These are phyloP conservation scores for Plasmodium falciparum DNA, from an alignment of 169 alveolate genomes.

Conservation along the genomic window DNA sequence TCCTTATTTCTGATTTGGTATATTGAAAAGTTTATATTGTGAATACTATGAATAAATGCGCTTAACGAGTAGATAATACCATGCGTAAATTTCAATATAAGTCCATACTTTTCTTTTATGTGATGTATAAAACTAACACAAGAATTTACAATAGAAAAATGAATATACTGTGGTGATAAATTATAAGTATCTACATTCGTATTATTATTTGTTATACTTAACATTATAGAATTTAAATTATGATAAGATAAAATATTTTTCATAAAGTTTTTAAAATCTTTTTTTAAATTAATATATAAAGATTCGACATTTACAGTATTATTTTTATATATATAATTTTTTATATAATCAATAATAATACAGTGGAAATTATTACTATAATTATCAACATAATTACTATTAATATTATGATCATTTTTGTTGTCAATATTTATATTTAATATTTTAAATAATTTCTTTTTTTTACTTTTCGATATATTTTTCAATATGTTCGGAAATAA, in stretches of 20 bases:
- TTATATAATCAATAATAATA: neutral
- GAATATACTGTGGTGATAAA: constrained; percentile 1
- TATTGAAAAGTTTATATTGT: constrained; percentile 18
- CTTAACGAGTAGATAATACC: constrained; percentile 12
- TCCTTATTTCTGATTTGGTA: constrained; percentile 12
- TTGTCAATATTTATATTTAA: neutral
- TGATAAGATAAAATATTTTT: constrained; percentile 22
- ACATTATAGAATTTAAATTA: neutral
- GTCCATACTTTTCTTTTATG: constrained; percentile 29
- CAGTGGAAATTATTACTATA: constrained; percentile 5
- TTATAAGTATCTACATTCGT: neutral
- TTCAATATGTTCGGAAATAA: constrained; percentile 45
- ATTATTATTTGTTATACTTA: neutral
- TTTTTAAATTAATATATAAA: constrained; percentile 53
- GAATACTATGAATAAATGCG: constrained; percentile 47
- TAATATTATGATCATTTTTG: neutral
- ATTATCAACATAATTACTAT: neutral
- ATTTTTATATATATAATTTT: constrained; percentile 34
- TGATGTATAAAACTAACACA: constrained; percentile 50
- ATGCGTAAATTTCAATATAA: constrained; percentile 52
- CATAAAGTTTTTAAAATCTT: constrained; percentile 39
- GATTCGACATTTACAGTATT: constrained; percentile 1
- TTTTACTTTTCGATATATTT: constrained; percentile 38
- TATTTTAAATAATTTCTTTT: constrained; percentile 7
- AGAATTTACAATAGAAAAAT: constrained; percentile 34